Percentiles rank a stretch among this genome's conserved stretches.
Conservation (phyloP, 495 filamentous ascomycete genomes). For the Podospora pseudopauciseta region DNA sequence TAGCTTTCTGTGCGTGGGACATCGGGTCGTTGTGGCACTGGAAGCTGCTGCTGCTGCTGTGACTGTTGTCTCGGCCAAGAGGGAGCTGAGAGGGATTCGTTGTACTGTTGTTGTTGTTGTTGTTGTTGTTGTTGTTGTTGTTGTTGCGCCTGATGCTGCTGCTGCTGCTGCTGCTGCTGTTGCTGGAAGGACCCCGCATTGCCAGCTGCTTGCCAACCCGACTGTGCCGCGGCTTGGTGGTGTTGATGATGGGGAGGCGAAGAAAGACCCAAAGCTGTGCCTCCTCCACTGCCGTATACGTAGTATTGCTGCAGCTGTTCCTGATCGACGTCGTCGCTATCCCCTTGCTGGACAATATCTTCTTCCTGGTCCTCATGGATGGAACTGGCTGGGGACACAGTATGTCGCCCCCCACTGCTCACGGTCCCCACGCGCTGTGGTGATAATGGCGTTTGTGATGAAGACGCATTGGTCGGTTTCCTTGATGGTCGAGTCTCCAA, state of each 20-base stretch:
- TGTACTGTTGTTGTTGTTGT: conserved; percentile 4
- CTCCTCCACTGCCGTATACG: not conserved
- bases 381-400: conserved; percentile 28
- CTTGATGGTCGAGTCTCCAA: conserved; percentile 3
- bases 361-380: conserved; percentile 18
- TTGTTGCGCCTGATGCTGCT: conserved; percentile 2
- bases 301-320: not conserved
- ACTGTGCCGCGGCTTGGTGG: conserved; percentile 6
- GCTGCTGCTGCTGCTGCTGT: not conserved
- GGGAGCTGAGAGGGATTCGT: not conserved
- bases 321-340: not conserved
- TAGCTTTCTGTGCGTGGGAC: not conserved
- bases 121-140: conserved; percentile 4
- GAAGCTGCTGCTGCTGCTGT: not conserved
- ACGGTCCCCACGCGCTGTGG: conserved; percentile 19
- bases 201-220: not conserved
- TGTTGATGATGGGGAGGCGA: conserved; percentile 8
- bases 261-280: not conserved
- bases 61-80: not conserved
- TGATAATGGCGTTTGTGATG: not conserved
- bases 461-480: not conserved
- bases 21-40: conserved; percentile 1
- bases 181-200: not conserved
- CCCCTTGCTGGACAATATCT: not conserved
- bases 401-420: conserved; percentile 17